Evolutionary conservation across 345 rosid genomes (phyloP), one percentile per base, ranked within the genome.

Genomic region (Pseudoturritis turrita): DNA sequence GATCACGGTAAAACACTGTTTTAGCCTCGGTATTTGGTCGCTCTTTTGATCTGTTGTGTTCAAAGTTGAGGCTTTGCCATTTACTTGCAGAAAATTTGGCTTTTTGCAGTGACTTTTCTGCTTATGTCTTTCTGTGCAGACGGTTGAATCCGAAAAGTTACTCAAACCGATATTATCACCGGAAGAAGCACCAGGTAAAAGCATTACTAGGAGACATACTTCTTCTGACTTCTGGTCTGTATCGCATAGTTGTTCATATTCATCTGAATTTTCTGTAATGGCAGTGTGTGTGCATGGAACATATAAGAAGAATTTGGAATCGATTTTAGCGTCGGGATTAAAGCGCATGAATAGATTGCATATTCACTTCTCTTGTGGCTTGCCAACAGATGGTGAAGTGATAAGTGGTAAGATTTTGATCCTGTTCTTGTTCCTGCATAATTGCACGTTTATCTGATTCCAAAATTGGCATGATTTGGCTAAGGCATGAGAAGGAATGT

Each of bases 281-380:
- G 66, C 82, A 91, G 97, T 89, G 49, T 94, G 98, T 70, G 88
- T 91, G 15, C 98, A 94, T 77, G 98, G 98, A 67, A 91, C 97
- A 37, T 89, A 89, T 72, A 89, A 44, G 80, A 86, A 76, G 79
- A 83, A 84, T 71, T 53, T 91, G 77, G 90, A 88, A 64, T 88
- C 96, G 6, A 88, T 91, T 55, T 81, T 94, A 80, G 81, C 82
- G 35, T 82, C 79, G 14, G 99, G 97, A 9, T 79, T 95, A 79
- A 91, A 89, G 63, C 83, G 89, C 35, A 88, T 95, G 99, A 75
- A 86, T 60, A 82, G 97, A 78, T 65, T 89, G 76, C 97, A 95
- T 50, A 83, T 95, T 47, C 97, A 91, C 84, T 95, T 95, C 81
- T 85, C 96, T 31, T 65, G 83, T 70, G 97, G 97, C 69, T 80